Base-by-base conservation (phyloP, 2,329 filamentous ascomycete species). In the Apiospora rasikravindrae region DNA sequence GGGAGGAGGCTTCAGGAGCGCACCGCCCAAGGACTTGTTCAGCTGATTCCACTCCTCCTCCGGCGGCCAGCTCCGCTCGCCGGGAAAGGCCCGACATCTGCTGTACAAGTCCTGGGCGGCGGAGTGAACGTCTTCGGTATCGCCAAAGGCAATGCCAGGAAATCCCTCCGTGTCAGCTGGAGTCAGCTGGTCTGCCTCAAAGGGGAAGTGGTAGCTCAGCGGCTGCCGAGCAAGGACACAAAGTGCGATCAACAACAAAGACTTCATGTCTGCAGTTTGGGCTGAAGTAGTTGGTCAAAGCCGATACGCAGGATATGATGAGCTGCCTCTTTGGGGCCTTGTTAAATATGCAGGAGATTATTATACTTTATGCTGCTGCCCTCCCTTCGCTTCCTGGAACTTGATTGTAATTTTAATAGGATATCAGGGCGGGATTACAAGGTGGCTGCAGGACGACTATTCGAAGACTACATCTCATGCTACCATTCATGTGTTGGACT, bases 1-100 rank as follows among this genome's bases (percentile, higher is more conserved):
- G 1, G 80, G 81, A 4, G 74, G 72, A 1, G 81, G 81, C 22
- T 77, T 75, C 3, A 82, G 75, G 0, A 83, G 75, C 14, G 73
- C 77, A 6, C 81, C 81, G 4, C 33, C 33, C 8, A 64, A 29
- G 40, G 57, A 64, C 4, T 29, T 6, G 19, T 64, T 64, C 6
- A 64, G 33, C 3, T 40, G 13, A 8, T 10, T 24, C 57, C 57
- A 64, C 13, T 64, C 57, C 57, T 64, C 57, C 4, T n/a, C 19
- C 33, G 57, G 57, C 1, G 57, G 57, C 57, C 57, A 64, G 29
- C 10, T n/a, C 19, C 33, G 10, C 2, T 33, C 19, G 4, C 57
- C 57, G 2, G 57, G 57, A 11, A 64, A 64, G 16, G 33, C 57
- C 22, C 57, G 33, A 19, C 57, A 64, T 13, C 10, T 22, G 4